Base-by-base conservation (phyloP, 345 rosid genomes). In the Murraya koenigii region DNA sequence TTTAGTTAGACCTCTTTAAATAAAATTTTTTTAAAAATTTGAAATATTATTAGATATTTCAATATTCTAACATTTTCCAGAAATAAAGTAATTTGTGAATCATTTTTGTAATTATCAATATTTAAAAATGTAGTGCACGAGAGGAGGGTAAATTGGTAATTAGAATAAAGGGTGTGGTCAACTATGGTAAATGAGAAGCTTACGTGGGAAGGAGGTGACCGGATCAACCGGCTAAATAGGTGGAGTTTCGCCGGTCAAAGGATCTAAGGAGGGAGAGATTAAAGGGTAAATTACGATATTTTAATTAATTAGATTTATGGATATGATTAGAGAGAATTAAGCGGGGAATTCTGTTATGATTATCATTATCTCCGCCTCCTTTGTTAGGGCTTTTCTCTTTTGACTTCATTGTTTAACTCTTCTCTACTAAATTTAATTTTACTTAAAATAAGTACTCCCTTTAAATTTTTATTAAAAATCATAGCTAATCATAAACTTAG, bases 311-410 rank as follows among this genome's bases (percentile, higher is more conserved):
- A 73, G 20, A 41, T 1, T 25, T 19, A 7, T 65, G 64, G 71
- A 64, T 64, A 49, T 14, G 58, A 69, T 78, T 72, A 68, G 76
- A 64, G 75, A 64, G 68, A 79, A 79, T 28, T 41, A 74, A 61
- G 39, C 52, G 72, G 81, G 71, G 52, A 17, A 69, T 78, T 62
- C 78, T 19, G 80, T 81, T 81, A 64, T 38, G 54, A 63, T 82
- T 66, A 71, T 67, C 77, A 80, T 41, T 52, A 66, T 74, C 59
- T 65, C 54, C 71, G 69, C 47, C 49, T 8, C 28, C 26, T 41
- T 63, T 2, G 61, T 49, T 64, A n/a, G 2, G 20, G 2, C 14
- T 47, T 6, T 47, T 1, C 7, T 10, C 30, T 32, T 20, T 41
- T 22, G 44, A 56, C 49, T 72, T 33, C 47, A 55, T 36, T 22